Evolutionary conservation across 2,329 filamentous ascomycete species (phyloP), one percentile per base, ranked within the genome.

Genomic region (Graphilbum ipis-grandicollis): DNA sequence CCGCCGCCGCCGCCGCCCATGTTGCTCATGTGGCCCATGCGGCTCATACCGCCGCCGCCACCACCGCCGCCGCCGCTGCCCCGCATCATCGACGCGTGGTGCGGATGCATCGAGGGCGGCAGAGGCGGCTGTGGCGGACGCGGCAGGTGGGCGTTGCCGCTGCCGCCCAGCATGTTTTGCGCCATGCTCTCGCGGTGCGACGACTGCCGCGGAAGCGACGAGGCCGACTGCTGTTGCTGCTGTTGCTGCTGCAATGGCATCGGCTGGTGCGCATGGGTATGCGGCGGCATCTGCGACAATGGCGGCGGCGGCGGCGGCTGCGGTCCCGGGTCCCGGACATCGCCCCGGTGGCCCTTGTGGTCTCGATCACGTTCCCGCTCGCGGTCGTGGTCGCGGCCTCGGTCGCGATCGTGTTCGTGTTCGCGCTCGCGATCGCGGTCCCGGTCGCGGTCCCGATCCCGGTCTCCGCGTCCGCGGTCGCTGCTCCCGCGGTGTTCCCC

Each of bases 321-420:
- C n/a, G n/a, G n/a, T n/a, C n/a, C n/a, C n/a, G n/a, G 21, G 21
- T 23, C 21, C 21, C 21, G 21, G 21, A 6, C 21, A 13, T 68
- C 63, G 14, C 67, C 63, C 21, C 63, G 55, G 39, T 62, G 54
- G 31, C 66, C 62, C 22, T 56, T 54, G 30, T 56, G 51, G 9
- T 65, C 62, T 30, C 58, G 9, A 22, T 56, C 54, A 29, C 56
- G 51, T 8, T 65, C 61, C 31, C 58, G 54, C 14, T 59, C 58
- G 35, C 60, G 56, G 13, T 66, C 59, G 4, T 58, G 52, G 15
- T 62, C 57, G 29, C 58, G 51, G 34, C 59, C 41, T 18, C 48
- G 55, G 2, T 67, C 62, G 36, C 65, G 58, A 9, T 63, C 59
- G n/a, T 26, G 33, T 10, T 29, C 55, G 23, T 53, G 41, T 14